A percentile compares a stretch with the other conserved stretches of the same genome.
phyloP scores from a whole-genome alignment of 2,329 filamentous ascomycete species.

The Cyanodermella asteris region DNA sequence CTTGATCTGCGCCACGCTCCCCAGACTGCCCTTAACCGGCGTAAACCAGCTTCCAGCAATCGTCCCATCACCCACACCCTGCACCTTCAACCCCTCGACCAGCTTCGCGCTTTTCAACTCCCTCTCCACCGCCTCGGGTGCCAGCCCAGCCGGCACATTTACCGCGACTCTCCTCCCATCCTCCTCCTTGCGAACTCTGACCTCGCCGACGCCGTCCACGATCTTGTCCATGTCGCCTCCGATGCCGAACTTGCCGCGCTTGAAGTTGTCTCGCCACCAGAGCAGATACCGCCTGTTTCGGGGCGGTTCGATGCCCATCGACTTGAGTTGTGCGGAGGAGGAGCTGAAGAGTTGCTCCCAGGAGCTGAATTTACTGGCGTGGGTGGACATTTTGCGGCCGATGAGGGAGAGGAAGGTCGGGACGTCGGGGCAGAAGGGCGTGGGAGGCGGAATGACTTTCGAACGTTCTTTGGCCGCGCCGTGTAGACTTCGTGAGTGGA shows the following conservation, averaged over 20 bases:
- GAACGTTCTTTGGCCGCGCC: too few species aligned
- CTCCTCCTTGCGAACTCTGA: too few species aligned
- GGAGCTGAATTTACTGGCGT: conserved; percentile 66
- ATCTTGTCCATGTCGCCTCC: conserved; percentile 67
- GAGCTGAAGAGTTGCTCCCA: conserved; percentile 83
- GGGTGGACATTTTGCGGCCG: conserved; percentile 62
- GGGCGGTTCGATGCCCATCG: conserved; percentile 70
- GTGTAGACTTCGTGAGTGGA: too few species aligned
- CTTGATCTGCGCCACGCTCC: conserved; percentile 41
- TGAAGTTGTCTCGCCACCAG: conserved; percentile 69
- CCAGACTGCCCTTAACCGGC: conserved; percentile 38
- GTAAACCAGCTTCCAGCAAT: conserved; percentile 58
- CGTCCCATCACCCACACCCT: conserved; percentile 40
- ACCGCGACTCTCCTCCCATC: too few species aligned
- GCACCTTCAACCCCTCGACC: conserved; percentile 44
- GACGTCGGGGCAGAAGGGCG: conserved; percentile 68
- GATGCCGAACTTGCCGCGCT: conserved; percentile 52
- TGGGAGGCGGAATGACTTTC: conserved; percentile 35
- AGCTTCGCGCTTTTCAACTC: conserved; percentile 18
- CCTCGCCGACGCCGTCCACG: conserved; percentile 34
- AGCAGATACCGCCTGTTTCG: conserved; percentile 66
- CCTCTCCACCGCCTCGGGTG: conserved; percentile 22
- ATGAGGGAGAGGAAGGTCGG: conserved; percentile 75
- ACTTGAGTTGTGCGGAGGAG: conserved; percentile 52
- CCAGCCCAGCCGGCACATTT: conserved; percentile 13